Conservation (phyloP, 1,284 basidiomycete genomes). For the Fomitopsis palustris region DNA sequence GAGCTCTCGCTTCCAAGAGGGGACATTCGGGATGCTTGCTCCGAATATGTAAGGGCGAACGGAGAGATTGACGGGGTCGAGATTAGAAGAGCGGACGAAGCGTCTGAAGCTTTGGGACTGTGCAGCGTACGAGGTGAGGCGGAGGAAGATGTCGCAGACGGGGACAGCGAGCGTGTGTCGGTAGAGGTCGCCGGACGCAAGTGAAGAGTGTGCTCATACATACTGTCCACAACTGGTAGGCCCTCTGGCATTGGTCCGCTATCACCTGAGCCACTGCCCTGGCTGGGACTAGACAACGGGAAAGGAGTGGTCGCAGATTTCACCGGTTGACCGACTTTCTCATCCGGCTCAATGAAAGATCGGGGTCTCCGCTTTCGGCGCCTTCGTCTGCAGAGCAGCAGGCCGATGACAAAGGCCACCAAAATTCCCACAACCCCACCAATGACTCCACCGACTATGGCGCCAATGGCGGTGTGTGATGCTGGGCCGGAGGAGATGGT, state of each 20-base stretch:
- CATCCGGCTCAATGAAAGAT: neutral
- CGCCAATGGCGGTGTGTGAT: neutral
- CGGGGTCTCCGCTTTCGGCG: too few relatives aligned
- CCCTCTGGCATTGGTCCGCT: neutral
- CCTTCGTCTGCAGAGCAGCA: neutral
- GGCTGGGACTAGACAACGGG: neutral
- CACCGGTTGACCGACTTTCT: neutral
- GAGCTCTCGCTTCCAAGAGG: neutral
- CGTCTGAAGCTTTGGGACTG: neutral
- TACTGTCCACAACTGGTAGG: neutral
- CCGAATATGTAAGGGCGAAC: neutral
- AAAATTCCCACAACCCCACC: neutral
- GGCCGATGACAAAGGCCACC: neutral
- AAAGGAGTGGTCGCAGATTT: neutral
- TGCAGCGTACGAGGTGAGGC: neutral
- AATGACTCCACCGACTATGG: neutral
- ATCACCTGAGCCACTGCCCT: neutral
- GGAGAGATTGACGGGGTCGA: neutral
- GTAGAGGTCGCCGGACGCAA: neutral
- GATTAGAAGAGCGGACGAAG: neutral
- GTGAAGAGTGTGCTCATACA: neutral
- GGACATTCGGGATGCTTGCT: neutral
- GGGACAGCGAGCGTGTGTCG: neutral
- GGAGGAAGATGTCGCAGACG: neutral
- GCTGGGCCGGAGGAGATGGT: too few relatives aligned